Conservation (phyloP, 495 filamentous ascomycete species). For the Collariella sp. region DNA sequence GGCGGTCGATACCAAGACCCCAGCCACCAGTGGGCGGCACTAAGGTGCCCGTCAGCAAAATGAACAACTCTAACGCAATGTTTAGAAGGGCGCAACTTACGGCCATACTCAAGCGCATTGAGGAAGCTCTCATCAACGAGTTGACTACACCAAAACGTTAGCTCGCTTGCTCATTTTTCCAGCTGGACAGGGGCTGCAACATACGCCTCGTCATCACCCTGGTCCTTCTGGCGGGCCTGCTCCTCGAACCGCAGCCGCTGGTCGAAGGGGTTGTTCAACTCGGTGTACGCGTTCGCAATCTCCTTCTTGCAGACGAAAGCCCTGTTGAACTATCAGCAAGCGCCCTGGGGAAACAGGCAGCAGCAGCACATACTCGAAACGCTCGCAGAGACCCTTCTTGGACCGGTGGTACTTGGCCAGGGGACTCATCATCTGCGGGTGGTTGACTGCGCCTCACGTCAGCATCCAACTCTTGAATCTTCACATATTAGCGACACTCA, state of each 20-base stretch:
- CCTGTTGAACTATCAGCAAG: constrained; percentile 14
- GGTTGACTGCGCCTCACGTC: constrained; percentile 28
- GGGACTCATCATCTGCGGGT: constrained; percentile 97
- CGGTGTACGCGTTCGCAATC: constrained; percentile 93
- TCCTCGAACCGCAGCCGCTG: constrained; percentile 92
- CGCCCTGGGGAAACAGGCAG: neutral
- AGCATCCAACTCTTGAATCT: neutral
- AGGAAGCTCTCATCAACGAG: constrained; percentile 92
- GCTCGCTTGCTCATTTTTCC: neutral
- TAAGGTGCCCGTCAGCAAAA: constrained; percentile 46
- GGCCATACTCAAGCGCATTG: constrained; percentile 57
- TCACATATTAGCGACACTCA: constrained; percentile 28
- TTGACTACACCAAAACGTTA: constrained; percentile 39
- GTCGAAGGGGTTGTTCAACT: constrained; percentile 95
- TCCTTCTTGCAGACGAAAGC: constrained; percentile 97
- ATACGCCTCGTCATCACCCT: constrained; percentile 86
- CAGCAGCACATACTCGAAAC: neutral
- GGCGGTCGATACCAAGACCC: constrained; percentile 93
- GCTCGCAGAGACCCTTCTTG: constrained; percentile 39
- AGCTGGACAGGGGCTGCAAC: neutral
- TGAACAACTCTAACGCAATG: constrained; percentile 11
- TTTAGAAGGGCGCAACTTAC: constrained; percentile 3
- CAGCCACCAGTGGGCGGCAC: constrained; percentile 91
- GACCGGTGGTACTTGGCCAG: constrained; percentile 89
- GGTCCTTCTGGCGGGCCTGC: constrained; percentile 89